phyloP scores from a whole-genome alignment of 805 yeast genomes.

The Candida morakotiae region DNA sequence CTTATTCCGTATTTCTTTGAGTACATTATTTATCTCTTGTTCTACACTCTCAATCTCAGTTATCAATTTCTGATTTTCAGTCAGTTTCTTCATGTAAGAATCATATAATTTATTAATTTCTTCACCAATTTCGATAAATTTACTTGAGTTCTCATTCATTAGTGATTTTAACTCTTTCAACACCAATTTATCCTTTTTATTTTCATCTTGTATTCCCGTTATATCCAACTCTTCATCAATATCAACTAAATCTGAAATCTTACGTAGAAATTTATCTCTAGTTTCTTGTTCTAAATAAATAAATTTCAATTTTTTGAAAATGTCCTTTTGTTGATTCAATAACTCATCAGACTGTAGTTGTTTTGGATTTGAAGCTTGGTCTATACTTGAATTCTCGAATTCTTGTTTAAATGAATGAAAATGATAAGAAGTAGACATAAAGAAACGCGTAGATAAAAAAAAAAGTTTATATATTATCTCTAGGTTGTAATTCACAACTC shows the following conservation, averaged over 20 bases:
- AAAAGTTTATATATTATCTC: conserved; percentile 24
- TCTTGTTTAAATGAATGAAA: conserved; percentile 3
- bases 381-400: not conserved
- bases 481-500: conserved; percentile 58
- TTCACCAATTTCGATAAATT: conserved; percentile 23
- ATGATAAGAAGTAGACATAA: not conserved
- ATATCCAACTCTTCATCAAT: conserved; percentile 16
- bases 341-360: conserved; percentile 23
- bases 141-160: conserved; percentile 22
- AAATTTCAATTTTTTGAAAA: conserved; percentile 54
- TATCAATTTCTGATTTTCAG: not conserved
- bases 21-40: not conserved
- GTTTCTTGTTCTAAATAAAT: conserved; percentile 70
- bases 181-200: conserved; percentile 16
- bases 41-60: not conserved
- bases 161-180: conserved; percentile 22
- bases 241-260: conserved; percentile 31
- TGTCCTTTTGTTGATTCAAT: conserved; percentile 32
- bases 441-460: not conserved
- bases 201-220: conserved; percentile 17
- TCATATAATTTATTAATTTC: conserved; percentile 14
- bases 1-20: too few relatives aligned
- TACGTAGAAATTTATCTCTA: conserved; percentile 59
- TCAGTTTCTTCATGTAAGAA: not conserved
- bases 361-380: not conserved